Evolutionary conservation across 805 yeast genomes (phyloP).

Genomic region (Spathaspora girioi): DNA sequence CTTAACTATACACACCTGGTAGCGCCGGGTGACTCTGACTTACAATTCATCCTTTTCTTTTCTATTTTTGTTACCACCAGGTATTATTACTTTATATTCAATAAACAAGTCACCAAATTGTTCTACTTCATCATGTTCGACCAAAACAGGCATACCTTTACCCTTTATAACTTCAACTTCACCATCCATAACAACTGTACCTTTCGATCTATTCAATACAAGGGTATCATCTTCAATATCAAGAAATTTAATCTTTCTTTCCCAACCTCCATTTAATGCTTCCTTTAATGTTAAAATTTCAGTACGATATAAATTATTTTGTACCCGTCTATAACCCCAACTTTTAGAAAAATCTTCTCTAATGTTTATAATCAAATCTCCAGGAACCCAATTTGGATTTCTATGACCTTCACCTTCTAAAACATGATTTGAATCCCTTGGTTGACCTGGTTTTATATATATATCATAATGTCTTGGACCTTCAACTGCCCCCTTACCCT

Average conservation of each 20-base stretch:
- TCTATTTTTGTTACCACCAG: slow-evolving; percentile 10
- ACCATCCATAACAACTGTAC: slow-evolving; percentile 56
- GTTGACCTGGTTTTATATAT: slow-evolving; percentile 67
- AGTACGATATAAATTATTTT: slow-evolving; percentile 69
- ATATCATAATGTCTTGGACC: slow-evolving; percentile 56
- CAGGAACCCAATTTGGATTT: slow-evolving; percentile 77
- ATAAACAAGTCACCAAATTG: slow-evolving; percentile 47
- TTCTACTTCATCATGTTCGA: slow-evolving; percentile 32
- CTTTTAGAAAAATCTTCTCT: slow-evolving; percentile 54
- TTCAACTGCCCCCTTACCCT: slow-evolving; percentile 63
- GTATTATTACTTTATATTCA: slow-evolving; percentile 44
- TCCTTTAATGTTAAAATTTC: slow-evolving; percentile 74
- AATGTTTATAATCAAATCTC: slow-evolving; percentile 67
- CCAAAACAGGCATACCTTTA: slow-evolving; percentile 78
- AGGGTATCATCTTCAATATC: slow-evolving; percentile 53
- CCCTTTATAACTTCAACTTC: slow-evolving; percentile 69
- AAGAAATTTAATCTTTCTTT: slow-evolving; percentile 59
- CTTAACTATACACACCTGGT: neutral
- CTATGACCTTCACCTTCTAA: slow-evolving; percentile 79
- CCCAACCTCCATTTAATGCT: slow-evolving; percentile 80
- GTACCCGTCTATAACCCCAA: slow-evolving; percentile 84
- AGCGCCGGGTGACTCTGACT: neutral
- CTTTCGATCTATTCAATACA: slow-evolving; percentile 44
- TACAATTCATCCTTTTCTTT: slow-evolving; percentile 11
- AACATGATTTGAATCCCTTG: slow-evolving; percentile 54